phyloP scores from a whole-genome alignment of 176 grass and related monocot genomes.

The Cocos nucifera region DNA sequence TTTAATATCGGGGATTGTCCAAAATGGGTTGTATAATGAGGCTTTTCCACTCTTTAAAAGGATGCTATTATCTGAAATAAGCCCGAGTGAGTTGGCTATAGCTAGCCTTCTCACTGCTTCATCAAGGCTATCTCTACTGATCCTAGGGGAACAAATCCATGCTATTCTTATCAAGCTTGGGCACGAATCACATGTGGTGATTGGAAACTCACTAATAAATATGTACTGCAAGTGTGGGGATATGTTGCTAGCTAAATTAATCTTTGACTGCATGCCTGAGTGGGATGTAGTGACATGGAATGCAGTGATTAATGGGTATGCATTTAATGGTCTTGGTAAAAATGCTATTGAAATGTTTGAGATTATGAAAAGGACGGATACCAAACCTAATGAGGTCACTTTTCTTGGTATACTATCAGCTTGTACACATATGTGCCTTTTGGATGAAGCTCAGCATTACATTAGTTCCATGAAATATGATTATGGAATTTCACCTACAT shows the following conservation, averaged over 20 bases:
- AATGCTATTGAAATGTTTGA: constrained; percentile 40
- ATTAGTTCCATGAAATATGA: constrained; percentile 36
- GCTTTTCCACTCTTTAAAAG: constrained; percentile 39
- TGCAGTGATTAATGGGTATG: constrained; percentile 57
- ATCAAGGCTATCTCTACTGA: constrained; percentile 34
- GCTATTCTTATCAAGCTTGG: constrained; percentile 36
- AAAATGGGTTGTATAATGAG: constrained; percentile 39
- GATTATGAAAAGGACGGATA: constrained; percentile 32
- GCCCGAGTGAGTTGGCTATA: constrained; percentile 36
- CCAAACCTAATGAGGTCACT: constrained; percentile 51
- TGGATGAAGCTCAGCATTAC: constrained; percentile 46
- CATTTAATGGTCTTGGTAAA: constrained; percentile 40
- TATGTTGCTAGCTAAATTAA: constrained; percentile 24
- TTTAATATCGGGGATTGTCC: constrained; percentile 42
- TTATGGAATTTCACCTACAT: constrained; percentile 40
- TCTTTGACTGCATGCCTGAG: constrained; percentile 37
- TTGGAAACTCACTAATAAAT: constrained; percentile 56
- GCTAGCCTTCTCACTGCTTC: constrained; percentile 48
- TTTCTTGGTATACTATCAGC: constrained; percentile 51
- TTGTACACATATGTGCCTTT: constrained; percentile 52
- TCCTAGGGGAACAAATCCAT: constrained; percentile 52
- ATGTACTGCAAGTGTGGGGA: constrained; percentile 64
- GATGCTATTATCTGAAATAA: constrained; percentile 42
- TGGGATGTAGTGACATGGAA: constrained; percentile 73
- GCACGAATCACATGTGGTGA: constrained; percentile 27